Evolutionary conservation across 2,329 filamentous ascomycete genomes (phyloP), one percentile per base, ranked within the genome.

Genomic region (Didymella sp.): DNA sequence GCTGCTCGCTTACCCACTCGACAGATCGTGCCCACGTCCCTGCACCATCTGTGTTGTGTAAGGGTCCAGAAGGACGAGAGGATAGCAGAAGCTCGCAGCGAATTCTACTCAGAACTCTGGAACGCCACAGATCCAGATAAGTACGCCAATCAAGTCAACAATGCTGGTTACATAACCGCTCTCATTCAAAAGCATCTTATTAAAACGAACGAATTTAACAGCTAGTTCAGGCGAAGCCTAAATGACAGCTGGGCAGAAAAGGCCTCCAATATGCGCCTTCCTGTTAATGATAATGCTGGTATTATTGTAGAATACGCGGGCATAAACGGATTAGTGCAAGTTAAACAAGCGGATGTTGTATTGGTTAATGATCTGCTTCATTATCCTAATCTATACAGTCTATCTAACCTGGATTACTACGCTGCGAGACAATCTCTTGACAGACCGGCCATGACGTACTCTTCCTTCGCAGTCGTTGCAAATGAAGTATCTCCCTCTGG

Each of bases 81-180:
- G n/a, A n/a, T n/a, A n/a, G n/a, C n/a, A n/a, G n/a, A n/a, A n/a
- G n/a, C n/a, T n/a, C n/a, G n/a, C n/a, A n/a, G n/a, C n/a, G n/a
- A n/a, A n/a, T n/a, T n/a, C n/a, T n/a, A n/a, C n/a, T n/a, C n/a
- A n/a, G 68, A 68, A 25, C 61, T 76, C 1, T 64, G 62, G 61
- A 75, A 91, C 61, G 87, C 89, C 75, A 91, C 89, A 0, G 89
- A 92, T 73, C 89, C 89, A 2, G 86, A 88, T 60, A 88, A 90
- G 69, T 90, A 88, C 64, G 87, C 88, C 8, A 89, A 90, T 63
- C 78, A 83, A 51, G 78, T 88, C 49, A 83, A 89, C 63, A 88
- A 89, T 28, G 85, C 86, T 17, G 88, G 85, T 1, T 91, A 84
- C 66, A 91, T 89, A 0, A 87, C 87, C 79, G 81, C 85, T 0